Base-by-base conservation (phyloP, 1,284 basidiomycete genomes). In the Marasmius tenuissimus region DNA sequence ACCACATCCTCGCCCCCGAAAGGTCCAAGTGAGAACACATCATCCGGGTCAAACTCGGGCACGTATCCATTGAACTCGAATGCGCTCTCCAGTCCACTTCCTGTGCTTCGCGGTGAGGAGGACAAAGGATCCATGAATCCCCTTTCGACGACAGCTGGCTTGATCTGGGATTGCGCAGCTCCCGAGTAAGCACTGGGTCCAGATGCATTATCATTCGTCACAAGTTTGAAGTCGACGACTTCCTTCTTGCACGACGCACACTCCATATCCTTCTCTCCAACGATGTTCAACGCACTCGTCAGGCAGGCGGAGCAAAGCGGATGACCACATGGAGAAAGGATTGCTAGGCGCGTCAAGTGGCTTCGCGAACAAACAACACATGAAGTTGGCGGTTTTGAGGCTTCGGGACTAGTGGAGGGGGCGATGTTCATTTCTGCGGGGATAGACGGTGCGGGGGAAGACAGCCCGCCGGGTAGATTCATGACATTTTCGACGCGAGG, bases 231-330 rank as follows among this genome's bases (percentile, higher is more conserved):
- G 70, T 89, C 85, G 38, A 79, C 78, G 33, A 93, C 89, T 50
- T 84, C 82, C 40, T 73, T 74, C 65, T 86, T 86, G 73, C 91
- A 93, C 50, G 91, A 87, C 12, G 89, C 87, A 64, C 91, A 93
- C 62, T 87, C 84, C 85, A 93, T 91, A 65, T 89, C 88, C 71
- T 92, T 93, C 72, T 93, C 91, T 8, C 91, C 91, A 22, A 92
- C 91, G 60, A 93, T 92, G 67, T 93, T 93, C 59, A 93, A 77
- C 4, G 90, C 88, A 58, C 89, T 91, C 0, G 92, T 93, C 60
- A 93, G 78, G 69, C 92, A 93, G 5, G 82, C 81, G 1, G 90
- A 89, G 70, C 91, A 93, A 3, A 93, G 77, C 2, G 88, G 81
- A 70, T 93, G 91, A 9, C 75, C 72, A 72, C 91, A 93, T 0